Evolutionary conservation across 306 rosid species (phyloP).

Genomic region (Gastrolobium bilobum): DNA sequence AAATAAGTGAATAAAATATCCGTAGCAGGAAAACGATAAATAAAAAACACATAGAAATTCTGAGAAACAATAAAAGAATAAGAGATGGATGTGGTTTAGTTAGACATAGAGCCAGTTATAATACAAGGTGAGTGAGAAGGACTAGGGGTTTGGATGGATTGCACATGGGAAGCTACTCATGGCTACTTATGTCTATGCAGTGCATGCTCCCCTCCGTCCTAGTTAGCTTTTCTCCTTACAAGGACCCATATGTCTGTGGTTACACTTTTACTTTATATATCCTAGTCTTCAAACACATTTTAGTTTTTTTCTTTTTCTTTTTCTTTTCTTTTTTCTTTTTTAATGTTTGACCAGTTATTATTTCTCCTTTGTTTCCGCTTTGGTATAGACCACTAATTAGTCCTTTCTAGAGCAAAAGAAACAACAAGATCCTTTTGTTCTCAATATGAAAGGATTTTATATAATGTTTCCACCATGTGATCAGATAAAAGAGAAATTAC

Average conservation of each 20-base stretch:
- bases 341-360: constrained; percentile 23
- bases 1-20: constrained; percentile 25
- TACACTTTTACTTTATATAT: constrained; percentile 47
- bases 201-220: constrained; percentile 50
- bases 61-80: background rate
- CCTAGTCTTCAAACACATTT: constrained; percentile 14
- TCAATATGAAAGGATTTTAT: background rate
- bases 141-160: background rate
- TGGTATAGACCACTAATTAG: background rate
- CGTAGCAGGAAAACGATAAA: background rate
- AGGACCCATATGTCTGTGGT: constrained; percentile 62
- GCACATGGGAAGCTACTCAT: constrained; percentile 79
- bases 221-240: constrained; percentile 42
- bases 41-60: constrained; percentile 18
- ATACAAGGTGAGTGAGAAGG: constrained; percentile 40
- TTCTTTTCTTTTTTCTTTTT: background rate
- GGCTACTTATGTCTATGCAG: constrained; percentile 54
- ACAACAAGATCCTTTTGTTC: background rate
- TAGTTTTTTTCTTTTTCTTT: background rate
- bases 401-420: constrained; percentile 24
- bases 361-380: background rate
- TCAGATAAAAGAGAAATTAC: background rate
- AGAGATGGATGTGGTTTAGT: background rate
- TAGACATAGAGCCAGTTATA: constrained; percentile 4
- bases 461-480: too few relatives aligned